A percentile compares a stretch with the other conserved stretches of the same genome.
phyloP scores from a whole-genome alignment of 257 asterid species.

The Nemophila menziesii region DNA sequence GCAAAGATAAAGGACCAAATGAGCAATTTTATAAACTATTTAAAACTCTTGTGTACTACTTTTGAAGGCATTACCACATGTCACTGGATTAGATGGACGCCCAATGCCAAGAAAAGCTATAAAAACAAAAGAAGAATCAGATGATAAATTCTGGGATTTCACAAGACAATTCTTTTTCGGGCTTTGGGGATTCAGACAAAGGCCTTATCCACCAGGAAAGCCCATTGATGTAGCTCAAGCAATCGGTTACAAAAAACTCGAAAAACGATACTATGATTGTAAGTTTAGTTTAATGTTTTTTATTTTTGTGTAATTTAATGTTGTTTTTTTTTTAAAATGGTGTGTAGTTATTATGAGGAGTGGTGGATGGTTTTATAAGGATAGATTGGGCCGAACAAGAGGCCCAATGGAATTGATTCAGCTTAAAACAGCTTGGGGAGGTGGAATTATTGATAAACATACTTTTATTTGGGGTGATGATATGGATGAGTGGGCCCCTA shows the following conservation, averaged over 20 bases:
- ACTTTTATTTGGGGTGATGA: slow-evolving; percentile 95
- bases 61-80: slow-evolving; percentile 80
- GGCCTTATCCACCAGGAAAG: slow-evolving; percentile 91
- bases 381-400: slow-evolving; percentile 90
- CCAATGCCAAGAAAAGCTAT: slow-evolving; percentile 97
- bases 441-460: slow-evolving; percentile 81
- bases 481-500: slow-evolving; percentile 98
- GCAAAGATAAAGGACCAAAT: too few species aligned
- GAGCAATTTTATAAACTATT: neutral
- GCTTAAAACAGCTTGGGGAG: slow-evolving; percentile 98
- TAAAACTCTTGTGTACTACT: slow-evolving; percentile 7
- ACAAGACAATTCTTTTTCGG: slow-evolving; percentile 92
- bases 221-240: slow-evolving; percentile 95
- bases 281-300: slow-evolving; percentile 20
- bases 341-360: slow-evolving; percentile 72
- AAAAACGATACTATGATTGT: slow-evolving; percentile 81
- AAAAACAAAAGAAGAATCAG: slow-evolving; percentile 40
- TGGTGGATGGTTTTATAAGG: slow-evolving; percentile 81
- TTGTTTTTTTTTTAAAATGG: neutral
- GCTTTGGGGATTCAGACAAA: slow-evolving; percentile 92
- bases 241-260: slow-evolving; percentile 82
- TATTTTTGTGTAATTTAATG: neutral
- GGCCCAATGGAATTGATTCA: slow-evolving; percentile 94
- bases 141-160: slow-evolving; percentile 96
- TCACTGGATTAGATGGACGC: slow-evolving; percentile 89